Percentiles rank a stretch among this genome's conserved stretches.
Conservation (phyloP, 257 asterid species). For the Solanum okadae region DNA sequence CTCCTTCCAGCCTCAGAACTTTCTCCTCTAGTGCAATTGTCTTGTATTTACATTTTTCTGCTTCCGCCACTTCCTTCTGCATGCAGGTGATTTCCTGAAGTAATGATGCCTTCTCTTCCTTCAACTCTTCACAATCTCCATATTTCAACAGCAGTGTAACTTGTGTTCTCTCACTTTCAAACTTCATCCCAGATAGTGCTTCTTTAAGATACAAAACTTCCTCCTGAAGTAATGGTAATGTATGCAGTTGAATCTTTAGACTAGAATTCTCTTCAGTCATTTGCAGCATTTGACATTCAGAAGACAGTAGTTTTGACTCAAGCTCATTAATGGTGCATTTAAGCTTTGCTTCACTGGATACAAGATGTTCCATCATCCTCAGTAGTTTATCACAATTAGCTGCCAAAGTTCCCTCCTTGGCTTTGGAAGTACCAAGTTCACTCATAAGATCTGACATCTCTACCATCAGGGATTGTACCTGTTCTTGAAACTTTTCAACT, state of each 20-base stretch:
- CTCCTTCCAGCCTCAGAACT: slow-evolving; percentile 37
- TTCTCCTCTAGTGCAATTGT: slow-evolving; percentile 32
- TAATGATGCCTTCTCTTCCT: slow-evolving; percentile 10
- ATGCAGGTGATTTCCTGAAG: slow-evolving; percentile 12
- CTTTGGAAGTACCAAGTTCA: slow-evolving; percentile 1
- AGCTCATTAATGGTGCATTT: slow-evolving; percentile 17
- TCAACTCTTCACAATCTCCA: slow-evolving; percentile 21
- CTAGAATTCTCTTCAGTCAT: slow-evolving; percentile 24
- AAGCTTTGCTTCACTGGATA: slow-evolving; percentile 13
- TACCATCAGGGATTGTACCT: background rate
- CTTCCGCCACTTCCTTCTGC: slow-evolving; percentile 13
- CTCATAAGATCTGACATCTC: background rate
- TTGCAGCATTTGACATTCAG: slow-evolving; percentile 22
- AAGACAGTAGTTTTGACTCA: slow-evolving; percentile 14
- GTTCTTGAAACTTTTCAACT: background rate
- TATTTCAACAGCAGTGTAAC: slow-evolving; percentile 19
- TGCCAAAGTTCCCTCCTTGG: slow-evolving; percentile 3
- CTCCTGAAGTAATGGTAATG: slow-evolving; percentile 14
- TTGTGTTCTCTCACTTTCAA: slow-evolving; percentile 15
- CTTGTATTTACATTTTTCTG: slow-evolving; percentile 17
- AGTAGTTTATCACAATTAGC: slow-evolving; percentile 8
- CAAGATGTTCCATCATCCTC: slow-evolving; percentile 2
- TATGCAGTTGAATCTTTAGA: slow-evolving; percentile 13
- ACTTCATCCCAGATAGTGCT: slow-evolving; percentile 13
- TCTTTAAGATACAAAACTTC: slow-evolving; percentile 25